Evolutionary conservation across 2,329 filamentous ascomycete genomes (phyloP).

Genomic region (Cucurbitaria berberidis): DNA sequence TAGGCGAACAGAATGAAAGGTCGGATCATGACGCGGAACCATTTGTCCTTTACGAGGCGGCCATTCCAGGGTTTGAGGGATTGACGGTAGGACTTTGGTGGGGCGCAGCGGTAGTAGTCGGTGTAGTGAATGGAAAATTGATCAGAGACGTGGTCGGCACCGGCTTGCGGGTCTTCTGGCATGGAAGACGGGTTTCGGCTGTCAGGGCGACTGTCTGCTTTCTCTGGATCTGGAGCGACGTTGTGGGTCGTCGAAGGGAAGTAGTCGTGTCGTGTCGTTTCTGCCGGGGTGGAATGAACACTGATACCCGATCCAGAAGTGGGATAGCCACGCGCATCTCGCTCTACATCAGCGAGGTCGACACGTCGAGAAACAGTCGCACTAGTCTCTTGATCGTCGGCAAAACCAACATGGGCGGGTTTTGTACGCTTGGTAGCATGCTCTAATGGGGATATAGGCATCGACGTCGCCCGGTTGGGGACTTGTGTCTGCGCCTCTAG

Average conservation of each 20-base stretch:
- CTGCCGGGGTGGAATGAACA: slow-evolving; percentile 14
- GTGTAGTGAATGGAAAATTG: slow-evolving; percentile 65
- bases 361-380: slow-evolving; percentile 47
- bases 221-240: slow-evolving; percentile 22
- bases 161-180: slow-evolving; percentile 5
- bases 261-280: slow-evolving; percentile 16
- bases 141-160: slow-evolving; percentile 32
- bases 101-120: slow-evolving; percentile 68
- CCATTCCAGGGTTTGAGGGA: slow-evolving; percentile 80
- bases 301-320: slow-evolving; percentile 24
- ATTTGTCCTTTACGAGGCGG: slow-evolving; percentile 73
- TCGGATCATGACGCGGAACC: slow-evolving; percentile 76
- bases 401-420: slow-evolving; percentile 60
- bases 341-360: slow-evolving; percentile 55
- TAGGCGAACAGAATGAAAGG: slow-evolving; percentile 89
- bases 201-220: slow-evolving; percentile 21
- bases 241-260: slow-evolving; percentile 14
- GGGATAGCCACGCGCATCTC: slow-evolving; percentile 8
- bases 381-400: slow-evolving; percentile 38
- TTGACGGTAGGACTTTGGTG: slow-evolving; percentile 73
- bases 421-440: slow-evolving; percentile 16
- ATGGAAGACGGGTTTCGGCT: slow-evolving; percentile 13
- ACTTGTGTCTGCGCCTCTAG: slow-evolving; percentile 5
- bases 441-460: slow-evolving; percentile 6
- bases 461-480: slow-evolving; percentile 1